Base-by-base conservation (phyloP, 331 rosid genomes). In the Ulmus americana region DNA sequence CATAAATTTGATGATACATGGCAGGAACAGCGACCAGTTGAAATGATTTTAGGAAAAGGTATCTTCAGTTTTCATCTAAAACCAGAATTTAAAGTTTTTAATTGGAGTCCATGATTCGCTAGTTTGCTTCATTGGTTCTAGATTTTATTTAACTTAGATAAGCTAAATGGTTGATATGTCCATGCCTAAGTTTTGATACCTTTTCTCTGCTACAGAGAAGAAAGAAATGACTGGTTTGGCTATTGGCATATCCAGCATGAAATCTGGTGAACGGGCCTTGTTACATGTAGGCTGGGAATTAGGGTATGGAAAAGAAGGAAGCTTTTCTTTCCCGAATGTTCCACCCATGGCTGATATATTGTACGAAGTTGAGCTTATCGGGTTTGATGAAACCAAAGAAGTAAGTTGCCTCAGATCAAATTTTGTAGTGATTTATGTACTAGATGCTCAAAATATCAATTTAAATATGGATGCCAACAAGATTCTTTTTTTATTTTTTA, bases 1-100 rank as follows among this genome's bases (percentile, higher is more conserved):
- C 98, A 92, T 81, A 92, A 89, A 80, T 92, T 86, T 85, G 98
- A 92, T 65, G 95, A 89, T 77, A 86, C 97, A 0, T 89, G 97
- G 98, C 72, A 61, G 42, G 95, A 92, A 72, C 97, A 83, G 58
- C 85, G 82, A 11, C 95, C 95, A 35, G 49, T 67, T 57, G 98
- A 89, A 81, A 80, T 92, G 76, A 74, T 89, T 59, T 28, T 92
- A 64, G 97, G 95, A 59, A 92, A 92, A 89, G 95, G 98, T 89
- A 82, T 14, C 28, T 68, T 45, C 12, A 51, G 49, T 58, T 45
- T 18, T 45, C 40, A 3, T 55, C 46, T 9, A 20, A 40, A 45
- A 38, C 45, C 14, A 14, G 55, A 11, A 10, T 12, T 46, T 68
- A 61, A 10, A 20, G 39, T n/a, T 55, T 44, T 12, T 2, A 40